Conservation (phyloP, 495 filamentous ascomycete species). For the Usnea hakonensis region DNA sequence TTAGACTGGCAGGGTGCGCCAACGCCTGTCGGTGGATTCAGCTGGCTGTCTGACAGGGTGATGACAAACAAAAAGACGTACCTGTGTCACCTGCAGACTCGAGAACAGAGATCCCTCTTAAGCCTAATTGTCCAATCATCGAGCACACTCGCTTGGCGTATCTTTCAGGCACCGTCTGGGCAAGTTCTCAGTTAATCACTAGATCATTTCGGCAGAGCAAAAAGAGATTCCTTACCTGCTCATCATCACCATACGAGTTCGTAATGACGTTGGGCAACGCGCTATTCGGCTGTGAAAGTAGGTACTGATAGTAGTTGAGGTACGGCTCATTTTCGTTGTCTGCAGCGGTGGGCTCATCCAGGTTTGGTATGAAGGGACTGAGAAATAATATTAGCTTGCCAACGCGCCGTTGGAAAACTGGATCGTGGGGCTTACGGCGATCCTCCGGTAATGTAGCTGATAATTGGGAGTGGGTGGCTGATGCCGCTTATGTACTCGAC, state of each 20-base stretch:
- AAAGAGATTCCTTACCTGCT: slow-evolving; percentile 28
- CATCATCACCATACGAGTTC: slow-evolving; percentile 68
- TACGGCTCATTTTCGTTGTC: slow-evolving; percentile 71
- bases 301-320: slow-evolving; percentile 66
- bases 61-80: slow-evolving; percentile 26
- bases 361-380: slow-evolving; percentile 49
- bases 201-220: background rate
- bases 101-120: slow-evolving; percentile 55
- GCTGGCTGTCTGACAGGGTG: background rate
- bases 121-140: slow-evolving; percentile 54
- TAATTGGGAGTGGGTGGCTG: slow-evolving; percentile 38
- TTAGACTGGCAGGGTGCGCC: slow-evolving; percentile 53
- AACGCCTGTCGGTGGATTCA: slow-evolving; percentile 32
- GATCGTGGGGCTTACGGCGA: slow-evolving; percentile 26
- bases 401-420: too few species aligned
- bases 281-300: slow-evolving; percentile 51
- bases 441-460: slow-evolving; percentile 50
- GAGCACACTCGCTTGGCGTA: slow-evolving; percentile 49
- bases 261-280: slow-evolving; percentile 66
- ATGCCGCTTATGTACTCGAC: slow-evolving; percentile 54
- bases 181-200: background rate
- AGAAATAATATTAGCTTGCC: background rate
- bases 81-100: slow-evolving; percentile 54
- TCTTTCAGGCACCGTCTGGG: slow-evolving; percentile 55
- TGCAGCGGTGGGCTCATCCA: slow-evolving; percentile 42